Conservation (phyloP, 2,329 filamentous ascomycete genomes). For the Ophiostoma triangulosporum region DNA sequence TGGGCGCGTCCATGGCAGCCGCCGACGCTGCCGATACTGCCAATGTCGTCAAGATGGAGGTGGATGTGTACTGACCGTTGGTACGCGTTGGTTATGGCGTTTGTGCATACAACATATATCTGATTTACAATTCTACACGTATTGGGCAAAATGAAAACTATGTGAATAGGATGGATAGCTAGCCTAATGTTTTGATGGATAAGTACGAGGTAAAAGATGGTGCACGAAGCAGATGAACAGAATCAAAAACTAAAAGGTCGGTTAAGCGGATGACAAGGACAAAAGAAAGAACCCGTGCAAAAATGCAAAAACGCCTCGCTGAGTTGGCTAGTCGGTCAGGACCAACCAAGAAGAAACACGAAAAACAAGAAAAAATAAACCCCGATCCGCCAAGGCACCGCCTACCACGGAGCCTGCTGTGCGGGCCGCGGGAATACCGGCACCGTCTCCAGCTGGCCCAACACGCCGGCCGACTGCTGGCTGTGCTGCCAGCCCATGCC, state of each 20-base stretch:
- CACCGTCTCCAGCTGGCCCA: constrained; percentile 67
- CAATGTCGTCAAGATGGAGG: constrained; percentile 28
- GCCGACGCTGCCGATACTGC: constrained; percentile 10
- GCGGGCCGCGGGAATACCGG: constrained; percentile 76
- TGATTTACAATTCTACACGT: no score
- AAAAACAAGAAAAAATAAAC: no score
- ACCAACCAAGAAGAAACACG: neutral
- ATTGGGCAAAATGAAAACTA: no score
- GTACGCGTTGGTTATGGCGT: constrained; percentile 3
- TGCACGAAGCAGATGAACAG: neutral
- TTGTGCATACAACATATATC: no score
- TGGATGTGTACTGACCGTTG: constrained; percentile 35
- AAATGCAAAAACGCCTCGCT: constrained; percentile 11
- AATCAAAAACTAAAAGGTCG: neutral
- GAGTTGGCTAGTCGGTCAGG: constrained; percentile 4
- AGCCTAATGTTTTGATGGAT: neutral
- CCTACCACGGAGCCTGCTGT: constrained; percentile 48
- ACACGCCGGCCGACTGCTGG: constrained; percentile 64
- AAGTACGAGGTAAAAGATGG: neutral
- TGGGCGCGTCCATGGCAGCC: constrained; percentile 20
- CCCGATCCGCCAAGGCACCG: no score
- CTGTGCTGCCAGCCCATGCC: constrained; percentile 79
- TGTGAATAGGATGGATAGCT: no score
- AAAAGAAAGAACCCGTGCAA: neutral
- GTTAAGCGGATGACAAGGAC: neutral